Conservation (phyloP, 208 protist genomes). For the Herpetomonas tarakana region DNA sequence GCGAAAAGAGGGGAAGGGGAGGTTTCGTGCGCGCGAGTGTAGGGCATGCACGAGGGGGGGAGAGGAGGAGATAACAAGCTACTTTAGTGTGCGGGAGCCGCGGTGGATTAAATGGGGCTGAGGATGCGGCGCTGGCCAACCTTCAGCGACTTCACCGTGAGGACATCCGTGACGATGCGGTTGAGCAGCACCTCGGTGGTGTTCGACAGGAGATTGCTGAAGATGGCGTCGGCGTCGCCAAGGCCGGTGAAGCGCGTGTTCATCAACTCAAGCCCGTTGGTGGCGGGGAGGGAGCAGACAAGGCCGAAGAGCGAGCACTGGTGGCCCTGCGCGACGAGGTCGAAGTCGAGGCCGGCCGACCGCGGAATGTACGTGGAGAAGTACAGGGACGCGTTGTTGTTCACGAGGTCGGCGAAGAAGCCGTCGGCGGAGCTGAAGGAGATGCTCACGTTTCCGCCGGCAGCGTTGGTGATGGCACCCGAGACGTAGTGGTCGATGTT, state of each 20-base stretch:
- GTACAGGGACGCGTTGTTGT: constrained; percentile 4
- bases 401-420: constrained; percentile 10
- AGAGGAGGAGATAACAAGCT: too few relatives aligned
- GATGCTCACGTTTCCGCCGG: neutral
- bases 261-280: constrained; percentile 11
- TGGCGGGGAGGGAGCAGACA: constrained; percentile 15
- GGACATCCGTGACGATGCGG: constrained; percentile 2
- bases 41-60: neutral
- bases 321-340: constrained; percentile 18
- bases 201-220: constrained; percentile 6
- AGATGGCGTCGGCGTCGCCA: constrained; percentile 11
- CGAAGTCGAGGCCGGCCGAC: constrained; percentile 5
- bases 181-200: constrained; percentile 11
- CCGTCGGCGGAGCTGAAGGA: neutral
- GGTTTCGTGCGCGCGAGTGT: neutral
- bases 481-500: neutral
- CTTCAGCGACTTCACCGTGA: constrained; percentile 3
- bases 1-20: neutral
- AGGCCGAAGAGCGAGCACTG: constrained; percentile 13
- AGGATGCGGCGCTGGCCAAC: constrained; percentile 8
- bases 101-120: constrained; percentile 8
- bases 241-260: constrained; percentile 15
- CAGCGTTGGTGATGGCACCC: neutral
- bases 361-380: constrained; percentile 14
- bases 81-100: neutral